phyloP scores from a whole-genome alignment of 2,329 filamentous ascomycete species.

The Diatrype stigma region DNA sequence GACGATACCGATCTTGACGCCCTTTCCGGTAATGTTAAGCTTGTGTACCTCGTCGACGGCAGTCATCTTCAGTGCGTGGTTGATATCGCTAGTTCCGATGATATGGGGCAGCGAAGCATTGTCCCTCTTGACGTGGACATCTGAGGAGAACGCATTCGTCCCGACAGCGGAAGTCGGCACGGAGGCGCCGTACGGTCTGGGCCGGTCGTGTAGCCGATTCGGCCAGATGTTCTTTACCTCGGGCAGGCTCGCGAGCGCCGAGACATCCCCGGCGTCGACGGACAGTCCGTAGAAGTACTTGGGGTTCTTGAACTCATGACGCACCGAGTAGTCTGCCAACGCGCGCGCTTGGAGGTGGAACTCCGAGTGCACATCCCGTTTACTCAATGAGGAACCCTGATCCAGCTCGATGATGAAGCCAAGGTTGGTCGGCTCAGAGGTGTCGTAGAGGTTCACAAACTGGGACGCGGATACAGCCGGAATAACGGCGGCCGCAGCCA shows the following conservation, averaged over 20 bases:
- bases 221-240: constrained; percentile 14
- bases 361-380: background rate
- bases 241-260: constrained; percentile 4
- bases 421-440: background rate
- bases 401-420: background rate
- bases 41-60: constrained; percentile 7
- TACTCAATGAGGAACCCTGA: background rate
- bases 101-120: background rate
- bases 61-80: background rate
- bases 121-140: background rate
- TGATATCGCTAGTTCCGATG: background rate
- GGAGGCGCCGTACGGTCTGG: constrained; percentile 3
- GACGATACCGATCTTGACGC: constrained; percentile 7
- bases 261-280: constrained; percentile 8
- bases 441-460: background rate
- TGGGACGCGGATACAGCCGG: background rate
- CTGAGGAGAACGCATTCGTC: background rate
- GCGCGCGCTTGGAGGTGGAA: background rate
- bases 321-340: background rate
- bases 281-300: constrained; percentile 13
- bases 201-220: constrained; percentile 8
- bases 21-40: constrained; percentile 4
- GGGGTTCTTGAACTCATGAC: constrained; percentile 12
- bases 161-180: no score
- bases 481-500: background rate